These are phyloP conservation scores for Corymbia maculata DNA, from an alignment of 345 rosid genomes.

Conservation along the genomic window DNA sequence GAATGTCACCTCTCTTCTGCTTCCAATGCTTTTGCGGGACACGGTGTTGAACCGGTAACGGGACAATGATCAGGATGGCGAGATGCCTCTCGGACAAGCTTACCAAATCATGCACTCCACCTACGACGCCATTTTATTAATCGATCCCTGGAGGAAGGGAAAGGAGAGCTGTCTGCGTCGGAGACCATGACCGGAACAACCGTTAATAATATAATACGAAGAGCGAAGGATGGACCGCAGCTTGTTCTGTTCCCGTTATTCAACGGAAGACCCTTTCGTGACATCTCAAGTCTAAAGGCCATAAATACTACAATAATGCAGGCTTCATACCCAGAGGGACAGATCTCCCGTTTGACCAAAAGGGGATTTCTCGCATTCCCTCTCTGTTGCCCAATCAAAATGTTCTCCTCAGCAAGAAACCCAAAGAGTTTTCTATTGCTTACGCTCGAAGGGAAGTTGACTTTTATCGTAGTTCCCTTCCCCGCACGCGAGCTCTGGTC, in stretches of 20 bases:
- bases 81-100: background rate
- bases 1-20: background rate
- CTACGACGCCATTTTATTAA: background rate
- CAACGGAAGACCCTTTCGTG: background rate
- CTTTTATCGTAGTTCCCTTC: background rate
- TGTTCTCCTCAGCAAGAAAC: background rate
- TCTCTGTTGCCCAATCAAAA: background rate
- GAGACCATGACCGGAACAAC: background rate
- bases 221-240: background rate
- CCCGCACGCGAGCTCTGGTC: background rate
- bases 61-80: background rate
- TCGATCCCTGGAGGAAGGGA: background rate
- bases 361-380: background rate
- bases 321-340: background rate
- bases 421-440: background rate
- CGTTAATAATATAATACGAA: background rate
- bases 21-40: background rate
- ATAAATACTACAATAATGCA: background rate
- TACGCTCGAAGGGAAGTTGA: background rate
- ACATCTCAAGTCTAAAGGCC: background rate
- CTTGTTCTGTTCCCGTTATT: background rate
- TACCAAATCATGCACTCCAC: background rate
- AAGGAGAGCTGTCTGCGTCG: background rate
- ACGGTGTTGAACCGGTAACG: background rate
- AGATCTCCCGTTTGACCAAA: background rate